These are phyloP conservation scores for Zygosaccharomyces pseudobailii DNA, from an alignment of 1,139 yeast genomes.

Conservation along the genomic window DNA sequence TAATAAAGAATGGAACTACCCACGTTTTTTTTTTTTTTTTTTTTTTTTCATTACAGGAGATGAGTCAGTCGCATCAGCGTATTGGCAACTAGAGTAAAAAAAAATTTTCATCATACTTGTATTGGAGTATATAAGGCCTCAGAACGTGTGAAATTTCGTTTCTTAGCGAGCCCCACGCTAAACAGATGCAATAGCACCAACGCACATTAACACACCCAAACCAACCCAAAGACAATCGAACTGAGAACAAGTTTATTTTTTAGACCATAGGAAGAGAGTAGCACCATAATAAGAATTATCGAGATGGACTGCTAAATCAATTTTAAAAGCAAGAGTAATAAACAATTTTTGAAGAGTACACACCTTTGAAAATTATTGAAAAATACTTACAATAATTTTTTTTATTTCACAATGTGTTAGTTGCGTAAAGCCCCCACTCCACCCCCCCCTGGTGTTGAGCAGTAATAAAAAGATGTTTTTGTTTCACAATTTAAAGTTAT, in stretches of 20 bases:
- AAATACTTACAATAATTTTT: not conserved
- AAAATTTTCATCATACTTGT: not conserved
- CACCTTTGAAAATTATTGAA: not conserved
- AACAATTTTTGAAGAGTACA: not conserved
- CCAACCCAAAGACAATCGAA: not conserved
- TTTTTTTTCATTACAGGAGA: too few species aligned
- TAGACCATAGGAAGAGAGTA: not conserved
- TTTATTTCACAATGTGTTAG: not conserved
- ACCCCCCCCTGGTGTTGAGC: not conserved
- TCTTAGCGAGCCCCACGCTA: not conserved
- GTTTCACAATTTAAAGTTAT: not conserved
- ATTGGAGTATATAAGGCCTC: not conserved
- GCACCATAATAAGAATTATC: not conserved
- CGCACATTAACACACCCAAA: not conserved
- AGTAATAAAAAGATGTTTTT: not conserved
- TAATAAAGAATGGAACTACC: too few species aligned
- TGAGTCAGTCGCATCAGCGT: not conserved
- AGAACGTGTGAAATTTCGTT: not conserved
- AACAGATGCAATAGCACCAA: not conserved
- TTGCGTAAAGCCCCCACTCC: not conserved
- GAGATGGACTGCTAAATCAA: slow-evolving; percentile 1
- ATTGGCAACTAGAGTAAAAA: not conserved
- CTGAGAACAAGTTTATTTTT: not conserved
- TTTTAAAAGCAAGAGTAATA: not conserved
- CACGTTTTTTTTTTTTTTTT: too few species aligned